Percentiles rank a stretch among this genome's conserved stretches.
These are phyloP conservation scores for Kondoa subrosea DNA, from an alignment of 768 basidiomycete species.

Conservation along the genomic window DNA sequence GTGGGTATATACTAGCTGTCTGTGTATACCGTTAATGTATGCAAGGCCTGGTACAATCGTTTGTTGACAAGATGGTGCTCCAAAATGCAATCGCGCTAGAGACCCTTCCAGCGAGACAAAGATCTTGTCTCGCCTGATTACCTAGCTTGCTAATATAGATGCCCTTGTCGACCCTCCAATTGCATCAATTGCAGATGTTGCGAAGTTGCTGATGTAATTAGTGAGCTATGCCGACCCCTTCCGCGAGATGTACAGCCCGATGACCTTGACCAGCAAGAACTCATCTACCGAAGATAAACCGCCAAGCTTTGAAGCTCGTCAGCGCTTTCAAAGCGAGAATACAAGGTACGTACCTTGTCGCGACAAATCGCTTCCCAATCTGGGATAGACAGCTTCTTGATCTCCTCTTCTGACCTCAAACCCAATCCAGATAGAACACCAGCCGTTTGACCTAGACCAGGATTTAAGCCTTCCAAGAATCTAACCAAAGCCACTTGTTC, in stretches of 20 bases:
- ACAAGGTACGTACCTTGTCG: not conserved
- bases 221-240: not conserved
- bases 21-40: no score
- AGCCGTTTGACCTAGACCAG: not conserved
- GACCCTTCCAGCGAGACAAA: no score
- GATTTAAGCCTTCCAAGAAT: not conserved
- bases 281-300: not conserved
- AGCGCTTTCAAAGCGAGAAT: not conserved
- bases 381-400: not conserved
- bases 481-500: not conserved
- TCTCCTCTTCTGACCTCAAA: not conserved
- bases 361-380: not conserved
- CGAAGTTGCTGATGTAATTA: no score
- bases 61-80: no score
- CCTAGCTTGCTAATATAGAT: no score
- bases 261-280: not conserved
- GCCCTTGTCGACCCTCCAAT: no score
- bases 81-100: no score
- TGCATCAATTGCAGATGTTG: no score
- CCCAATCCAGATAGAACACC: not conserved
- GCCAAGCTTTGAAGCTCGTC: not conserved
- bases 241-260: not conserved
- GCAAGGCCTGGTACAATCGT: no score
- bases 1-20: no score
- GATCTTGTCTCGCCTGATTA: no score